Base-by-base conservation (phyloP, 768 basidiomycete species). In the Mycena maculata region DNA sequence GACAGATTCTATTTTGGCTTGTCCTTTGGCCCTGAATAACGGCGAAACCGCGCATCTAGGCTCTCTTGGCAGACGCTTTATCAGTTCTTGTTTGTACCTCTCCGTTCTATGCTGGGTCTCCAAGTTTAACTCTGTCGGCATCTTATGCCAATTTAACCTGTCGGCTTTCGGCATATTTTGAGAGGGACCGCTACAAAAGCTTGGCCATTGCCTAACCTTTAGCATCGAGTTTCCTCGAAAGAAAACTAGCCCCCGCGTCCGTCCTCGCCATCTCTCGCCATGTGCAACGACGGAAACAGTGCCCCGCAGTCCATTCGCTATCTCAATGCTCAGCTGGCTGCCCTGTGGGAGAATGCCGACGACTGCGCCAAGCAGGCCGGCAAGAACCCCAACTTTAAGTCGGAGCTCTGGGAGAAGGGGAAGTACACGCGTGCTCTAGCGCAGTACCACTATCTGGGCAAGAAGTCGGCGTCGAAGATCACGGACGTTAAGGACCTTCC, bases 381-480 rank as follows among this genome's bases (percentile, higher is more conserved):
- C 47, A 50, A 57, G 20, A 42, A 57, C 25, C 15, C 63, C 25
- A 50, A 49, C 45, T 41, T 64, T 55, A 47, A 58, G 27, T 23
- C 27, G 39, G 55, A 56, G 25, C 33, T 57, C 47, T 58, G 44
- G 42, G 20, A 57, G 3, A 56, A 50, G 16, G 47, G 47, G 48
- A 64, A 64, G 55, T 64, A 64, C 55, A 52, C 63, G 12, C 63
- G 63, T 39, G 45, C 55, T 18, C 63, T 64, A 12, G 63, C 63
- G 18, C 54, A 64, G 63, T 64, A 41, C 55, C 63, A 64, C 36
- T 49, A 58, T 23, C 25, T 58, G 15, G 56, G 58, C 31, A 70
- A 69, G 27, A 63, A 55, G 33, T 48, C 48, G n/a, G 55, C 49
- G 42, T 28, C 39, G 28, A 58, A 58, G 44, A 33, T 56, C 22